These are phyloP conservation scores for Mycena olivaceomarginata DNA, from an alignment of 768 basidiomycete species.

Conservation along the genomic window DNA sequence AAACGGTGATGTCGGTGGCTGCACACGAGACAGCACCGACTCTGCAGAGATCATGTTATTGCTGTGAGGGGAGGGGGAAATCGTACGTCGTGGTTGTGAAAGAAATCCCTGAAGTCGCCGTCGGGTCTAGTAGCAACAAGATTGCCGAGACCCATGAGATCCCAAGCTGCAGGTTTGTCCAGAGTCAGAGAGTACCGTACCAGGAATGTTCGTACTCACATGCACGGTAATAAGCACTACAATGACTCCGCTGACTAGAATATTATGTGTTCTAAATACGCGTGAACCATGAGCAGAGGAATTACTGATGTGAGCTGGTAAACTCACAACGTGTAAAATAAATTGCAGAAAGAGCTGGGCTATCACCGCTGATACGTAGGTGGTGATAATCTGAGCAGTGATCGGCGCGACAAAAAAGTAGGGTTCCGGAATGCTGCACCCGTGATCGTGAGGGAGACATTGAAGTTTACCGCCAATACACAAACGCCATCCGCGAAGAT, in stretches of 20 bases:
- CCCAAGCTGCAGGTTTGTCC: background rate
- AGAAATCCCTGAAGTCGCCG: background rate
- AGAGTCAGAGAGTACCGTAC: background rate
- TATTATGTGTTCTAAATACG: background rate
- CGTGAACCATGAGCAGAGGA: background rate
- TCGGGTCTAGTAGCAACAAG: no score
- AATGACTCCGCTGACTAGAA: background rate
- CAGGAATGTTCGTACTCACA: background rate
- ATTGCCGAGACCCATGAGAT: constrained; percentile 7
- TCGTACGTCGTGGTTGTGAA: background rate
- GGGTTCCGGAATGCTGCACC: background rate
- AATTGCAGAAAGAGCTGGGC: constrained; percentile 11
- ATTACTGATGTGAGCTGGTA: background rate
- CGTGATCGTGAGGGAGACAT: background rate
- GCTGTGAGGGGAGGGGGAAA: background rate
- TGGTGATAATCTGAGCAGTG: background rate
- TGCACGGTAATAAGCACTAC: background rate
- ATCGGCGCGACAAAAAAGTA: background rate
- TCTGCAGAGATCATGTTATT: background rate
- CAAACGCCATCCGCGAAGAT: constrained; percentile 20
- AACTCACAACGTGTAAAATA: constrained; percentile 14
- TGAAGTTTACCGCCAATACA: background rate
- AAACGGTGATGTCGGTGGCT: constrained; percentile 13
- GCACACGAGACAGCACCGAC: constrained; percentile 15
- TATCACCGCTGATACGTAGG: constrained; percentile 9